These are phyloP conservation scores for Cyclocybe aegerita DNA, from an alignment of 768 basidiomycete species.

Conservation along the genomic window DNA sequence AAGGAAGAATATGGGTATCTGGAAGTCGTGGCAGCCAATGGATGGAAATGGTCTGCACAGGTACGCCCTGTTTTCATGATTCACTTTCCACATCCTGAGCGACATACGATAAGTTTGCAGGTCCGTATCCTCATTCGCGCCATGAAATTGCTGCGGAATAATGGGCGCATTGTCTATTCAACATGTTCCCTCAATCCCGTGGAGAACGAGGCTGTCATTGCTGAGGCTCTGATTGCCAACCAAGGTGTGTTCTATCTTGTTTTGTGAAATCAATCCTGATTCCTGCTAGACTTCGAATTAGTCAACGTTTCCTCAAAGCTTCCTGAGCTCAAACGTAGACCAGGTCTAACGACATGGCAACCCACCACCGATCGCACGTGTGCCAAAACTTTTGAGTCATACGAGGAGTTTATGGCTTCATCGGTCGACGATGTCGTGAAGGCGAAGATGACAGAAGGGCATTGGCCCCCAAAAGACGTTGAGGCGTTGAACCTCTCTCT, in stretches of 20 bases:
- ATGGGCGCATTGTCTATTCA: conserved; percentile 95
- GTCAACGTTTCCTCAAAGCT: conserved; percentile 75
- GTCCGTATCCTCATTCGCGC: conserved; percentile 89
- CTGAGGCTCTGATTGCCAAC: conserved; percentile 72
- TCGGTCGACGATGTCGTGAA: conserved; percentile 49
- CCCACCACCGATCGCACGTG: conserved; percentile 62
- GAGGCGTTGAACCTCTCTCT: conserved; percentile 61
- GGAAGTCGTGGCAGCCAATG: conserved; percentile 87
- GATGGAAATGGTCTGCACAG: conserved; percentile 91
- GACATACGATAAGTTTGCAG: no score
- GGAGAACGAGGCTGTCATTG: conserved; percentile 96
- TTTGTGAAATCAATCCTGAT: no score
- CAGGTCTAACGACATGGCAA: conserved; percentile 78
- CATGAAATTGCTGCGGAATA: conserved; percentile 80
- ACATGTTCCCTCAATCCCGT: conserved; percentile 97
- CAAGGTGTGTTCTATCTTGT: conserved; percentile 46
- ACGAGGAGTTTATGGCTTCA: conserved; percentile 56
- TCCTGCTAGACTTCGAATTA: conserved; percentile 63
- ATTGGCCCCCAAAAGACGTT: conserved; percentile 79
- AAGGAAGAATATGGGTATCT: conserved; percentile 92
- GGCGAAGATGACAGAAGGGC: conserved; percentile 64
- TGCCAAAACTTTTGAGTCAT: conserved; percentile 53
- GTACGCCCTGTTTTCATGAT: conserved; percentile 33
- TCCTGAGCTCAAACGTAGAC: conserved; percentile 69
- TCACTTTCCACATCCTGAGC: no score